Evolutionary conservation across 805 yeast species (phyloP).

Genomic region (Yarrowia sp.): DNA sequence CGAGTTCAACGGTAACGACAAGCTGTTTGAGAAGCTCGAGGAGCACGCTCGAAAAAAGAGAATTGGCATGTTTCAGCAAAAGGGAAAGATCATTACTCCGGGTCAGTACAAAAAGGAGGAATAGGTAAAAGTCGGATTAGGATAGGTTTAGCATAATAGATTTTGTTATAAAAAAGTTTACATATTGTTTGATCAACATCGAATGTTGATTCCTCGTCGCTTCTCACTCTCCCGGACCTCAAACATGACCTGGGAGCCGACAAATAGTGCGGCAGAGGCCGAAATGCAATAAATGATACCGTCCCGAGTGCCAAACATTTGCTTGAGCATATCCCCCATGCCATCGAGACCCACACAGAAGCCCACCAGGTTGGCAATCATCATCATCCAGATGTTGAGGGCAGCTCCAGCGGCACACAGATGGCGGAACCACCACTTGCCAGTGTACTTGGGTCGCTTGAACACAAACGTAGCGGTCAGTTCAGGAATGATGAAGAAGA

Average conservation of each 20-base stretch:
- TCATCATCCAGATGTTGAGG: slow-evolving; percentile 93
- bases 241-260: slow-evolving; percentile 91
- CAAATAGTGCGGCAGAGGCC: slow-evolving; percentile 67
- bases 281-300: slow-evolving; percentile 62
- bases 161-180: slow-evolving; percentile 18
- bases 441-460: slow-evolving; percentile 35
- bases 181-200: slow-evolving; percentile 50
- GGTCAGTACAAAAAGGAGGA: slow-evolving; percentile 42
- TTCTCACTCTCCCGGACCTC: slow-evolving; percentile 85
- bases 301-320: slow-evolving; percentile 66
- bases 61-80: slow-evolving; percentile 63
- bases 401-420: slow-evolving; percentile 87
- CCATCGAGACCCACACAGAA: slow-evolving; percentile 94
- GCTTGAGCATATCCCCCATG: slow-evolving; percentile 57
- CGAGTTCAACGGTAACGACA: slow-evolving; percentile 80
- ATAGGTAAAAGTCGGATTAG: neutral
- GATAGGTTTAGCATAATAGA: slow-evolving; percentile 1
- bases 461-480: slow-evolving; percentile 53
- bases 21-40: slow-evolving; percentile 59
- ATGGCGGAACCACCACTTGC: slow-evolving; percentile 56
- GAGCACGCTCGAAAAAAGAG: slow-evolving; percentile 52
- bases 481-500: slow-evolving; percentile 84
- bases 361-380: slow-evolving; percentile 92
- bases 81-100: slow-evolving; percentile 36
- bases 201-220: slow-evolving; percentile 75